phyloP scores from a whole-genome alignment of 2,329 filamentous ascomycete genomes.

The Pseudogymnoascus sp. region DNA sequence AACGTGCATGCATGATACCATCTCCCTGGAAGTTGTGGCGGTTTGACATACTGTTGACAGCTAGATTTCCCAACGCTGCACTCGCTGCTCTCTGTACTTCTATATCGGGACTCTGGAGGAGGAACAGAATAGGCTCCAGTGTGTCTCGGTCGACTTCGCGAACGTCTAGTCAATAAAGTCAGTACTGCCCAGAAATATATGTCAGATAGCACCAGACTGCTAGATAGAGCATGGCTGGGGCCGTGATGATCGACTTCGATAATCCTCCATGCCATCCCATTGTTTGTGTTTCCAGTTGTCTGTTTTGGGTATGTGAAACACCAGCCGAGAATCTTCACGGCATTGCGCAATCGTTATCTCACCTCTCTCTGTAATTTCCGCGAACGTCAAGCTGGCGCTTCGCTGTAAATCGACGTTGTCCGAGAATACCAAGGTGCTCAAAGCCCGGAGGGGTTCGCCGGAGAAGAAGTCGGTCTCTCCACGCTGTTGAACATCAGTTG shows the following conservation, averaged over 20 bases:
- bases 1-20: constrained; percentile 11
- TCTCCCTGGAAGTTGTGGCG: not conserved
- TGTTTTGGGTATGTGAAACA: constrained; percentile 2
- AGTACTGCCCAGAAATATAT: not conserved
- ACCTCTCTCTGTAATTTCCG: constrained; percentile 98
- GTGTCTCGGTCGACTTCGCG: constrained; percentile 92
- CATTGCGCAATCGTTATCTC: constrained; percentile 29
- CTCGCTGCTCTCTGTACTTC: constrained; percentile 96
- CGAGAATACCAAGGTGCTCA: constrained; percentile 95
- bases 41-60: constrained; percentile 75
- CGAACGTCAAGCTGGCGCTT: constrained; percentile 95
- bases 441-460: constrained; percentile 83
- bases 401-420: constrained; percentile 97
- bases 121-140: constrained; percentile 88
- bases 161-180: constrained; percentile 59
- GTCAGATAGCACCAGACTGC: constrained; percentile 10
- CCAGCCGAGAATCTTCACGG: not conserved
- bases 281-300: not conserved
- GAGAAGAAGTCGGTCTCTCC: constrained; percentile 98
- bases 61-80: constrained; percentile 88
- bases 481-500: constrained; percentile 43
- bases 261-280: not conserved
- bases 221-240: constrained; percentile 15
- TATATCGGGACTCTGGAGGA: constrained; percentile 90
- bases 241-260: not conserved